Percentiles rank a stretch among this genome's conserved stretches.
Evolutionary conservation across 225 moss, liverwort and hornwort species (phyloP).

Genomic region (Anthoceros angustus): DNA sequence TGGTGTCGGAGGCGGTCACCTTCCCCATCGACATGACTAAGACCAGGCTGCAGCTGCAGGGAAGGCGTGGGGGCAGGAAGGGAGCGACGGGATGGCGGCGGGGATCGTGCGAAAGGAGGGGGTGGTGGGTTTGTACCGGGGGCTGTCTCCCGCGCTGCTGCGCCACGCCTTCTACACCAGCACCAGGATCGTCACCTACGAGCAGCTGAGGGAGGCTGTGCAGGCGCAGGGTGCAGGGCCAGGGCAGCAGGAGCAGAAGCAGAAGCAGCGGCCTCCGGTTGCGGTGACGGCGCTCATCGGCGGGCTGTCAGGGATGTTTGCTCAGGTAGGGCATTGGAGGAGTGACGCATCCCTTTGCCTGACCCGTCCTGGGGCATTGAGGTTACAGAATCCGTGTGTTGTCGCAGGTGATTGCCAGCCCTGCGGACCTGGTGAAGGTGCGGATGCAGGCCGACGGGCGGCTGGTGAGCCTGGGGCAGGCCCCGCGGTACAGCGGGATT

Average conservation of each 20-base stretch:
- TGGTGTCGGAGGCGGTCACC: slow-evolving; percentile 61
- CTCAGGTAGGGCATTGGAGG: slow-evolving; percentile 40
- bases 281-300: slow-evolving; percentile 62
- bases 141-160: slow-evolving; percentile 69
- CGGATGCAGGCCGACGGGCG: slow-evolving; percentile 93
- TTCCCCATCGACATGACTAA: slow-evolving; percentile 92
- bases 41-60: slow-evolving; percentile 87
- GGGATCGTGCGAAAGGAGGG: slow-evolving; percentile 72
- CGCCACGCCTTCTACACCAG: slow-evolving; percentile 86
- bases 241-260: too few relatives aligned
- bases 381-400: neutral
- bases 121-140: slow-evolving; percentile 57
- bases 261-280: slow-evolving; percentile 44
- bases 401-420: slow-evolving; percentile 77
- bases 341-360: neutral
- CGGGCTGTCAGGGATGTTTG: slow-evolving; percentile 71
- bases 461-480: slow-evolving; percentile 42
- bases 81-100: slow-evolving; percentile 64
- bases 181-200: slow-evolving; percentile 86
- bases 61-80: slow-evolving; percentile 44
- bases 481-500: slow-evolving; percentile 59
- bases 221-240: slow-evolving; percentile 53
- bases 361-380: neutral
- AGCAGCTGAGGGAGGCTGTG: slow-evolving; percentile 46
- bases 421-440: slow-evolving; percentile 91